phyloP scores from a whole-genome alignment of 2,329 filamentous ascomycete species.

The Ophioceras dolichostomum region DNA sequence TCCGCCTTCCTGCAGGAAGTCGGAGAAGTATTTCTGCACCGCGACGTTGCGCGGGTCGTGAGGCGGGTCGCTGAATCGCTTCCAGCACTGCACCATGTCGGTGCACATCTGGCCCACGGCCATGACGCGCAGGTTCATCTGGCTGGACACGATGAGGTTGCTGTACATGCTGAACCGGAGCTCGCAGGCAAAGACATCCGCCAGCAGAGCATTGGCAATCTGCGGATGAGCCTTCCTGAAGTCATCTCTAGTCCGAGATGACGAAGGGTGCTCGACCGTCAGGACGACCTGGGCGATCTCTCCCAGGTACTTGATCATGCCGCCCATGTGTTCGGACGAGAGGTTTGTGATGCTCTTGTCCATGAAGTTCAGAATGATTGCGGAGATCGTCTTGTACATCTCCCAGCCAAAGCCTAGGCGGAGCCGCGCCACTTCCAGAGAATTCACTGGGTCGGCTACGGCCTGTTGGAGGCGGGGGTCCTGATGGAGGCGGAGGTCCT shows the following conservation, averaged over 20 bases:
- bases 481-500: conserved; percentile 13
- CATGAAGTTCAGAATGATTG: conserved; percentile 30
- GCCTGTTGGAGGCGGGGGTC: not conserved
- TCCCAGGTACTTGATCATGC: conserved; percentile 26
- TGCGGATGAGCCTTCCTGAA: conserved; percentile 22
- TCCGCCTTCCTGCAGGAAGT: conserved; percentile 55
- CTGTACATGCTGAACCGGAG: conserved; percentile 62
- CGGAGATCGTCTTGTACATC: conserved; percentile 29
- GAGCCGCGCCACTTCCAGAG: conserved; percentile 3
- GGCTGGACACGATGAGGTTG: conserved; percentile 66
- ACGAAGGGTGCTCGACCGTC: conserved; percentile 18
- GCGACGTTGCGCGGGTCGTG: conserved; percentile 22
- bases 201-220: conserved; percentile 23
- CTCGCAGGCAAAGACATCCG: conserved; percentile 41
- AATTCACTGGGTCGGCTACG: not conserved
- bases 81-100: conserved; percentile 58
- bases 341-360: conserved; percentile 44
- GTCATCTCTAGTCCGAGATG: conserved; percentile 17
- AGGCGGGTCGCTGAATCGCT: conserved; percentile 34
- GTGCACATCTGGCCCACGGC: conserved; percentile 64
- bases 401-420: conserved; percentile 15
- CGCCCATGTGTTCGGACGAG: conserved; percentile 27
- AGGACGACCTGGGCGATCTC: conserved; percentile 31
- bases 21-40: conserved; percentile 55
- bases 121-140: conserved; percentile 80